A percentile compares a stretch with the other conserved stretches of the same genome.
Conservation (phyloP, 345 rosid species). For the Syzygium aromaticum region DNA sequence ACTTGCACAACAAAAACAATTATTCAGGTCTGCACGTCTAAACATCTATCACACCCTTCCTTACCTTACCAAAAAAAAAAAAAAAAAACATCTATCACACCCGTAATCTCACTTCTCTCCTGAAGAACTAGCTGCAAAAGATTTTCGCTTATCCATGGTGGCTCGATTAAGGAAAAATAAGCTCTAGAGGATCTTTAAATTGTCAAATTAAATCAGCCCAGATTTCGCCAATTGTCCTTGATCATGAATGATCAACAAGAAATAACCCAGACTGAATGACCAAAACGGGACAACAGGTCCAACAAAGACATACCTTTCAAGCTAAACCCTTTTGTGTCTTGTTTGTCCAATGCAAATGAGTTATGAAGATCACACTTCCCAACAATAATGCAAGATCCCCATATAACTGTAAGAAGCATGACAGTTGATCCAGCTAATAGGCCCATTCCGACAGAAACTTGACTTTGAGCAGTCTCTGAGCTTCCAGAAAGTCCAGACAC, state of each 20-base stretch:
- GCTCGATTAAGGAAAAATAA: background rate
- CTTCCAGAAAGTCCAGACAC: slow-evolving; percentile 89
- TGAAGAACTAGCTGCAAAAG: background rate
- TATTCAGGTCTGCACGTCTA: background rate
- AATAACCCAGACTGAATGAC: background rate
- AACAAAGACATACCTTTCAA: slow-evolving; percentile 32
- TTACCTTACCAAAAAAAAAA: no score
- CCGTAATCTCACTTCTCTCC: background rate
- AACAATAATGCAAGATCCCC: slow-evolving; percentile 73
- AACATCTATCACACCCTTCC: background rate
- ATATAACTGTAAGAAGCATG: slow-evolving; percentile 72
- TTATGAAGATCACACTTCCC: slow-evolving; percentile 63
- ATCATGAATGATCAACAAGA: background rate
- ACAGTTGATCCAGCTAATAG: slow-evolving; percentile 85
- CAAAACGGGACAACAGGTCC: background rate
- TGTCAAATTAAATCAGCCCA: background rate
- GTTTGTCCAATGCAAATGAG: slow-evolving; percentile 40
- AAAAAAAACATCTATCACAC: no score
- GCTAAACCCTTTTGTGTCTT: slow-evolving; percentile 36
- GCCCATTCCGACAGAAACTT: slow-evolving; percentile 92
- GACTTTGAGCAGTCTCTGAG: slow-evolving; percentile 58
- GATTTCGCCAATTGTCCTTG: background rate
- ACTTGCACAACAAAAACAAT: background rate
- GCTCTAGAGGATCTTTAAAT: background rate
- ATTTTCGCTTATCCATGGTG: background rate